A percentile compares a stretch with the other conserved stretches of the same genome.
Conservation (phyloP, 2,329 filamentous ascomycete species). For the Fusarium foetens region DNA sequence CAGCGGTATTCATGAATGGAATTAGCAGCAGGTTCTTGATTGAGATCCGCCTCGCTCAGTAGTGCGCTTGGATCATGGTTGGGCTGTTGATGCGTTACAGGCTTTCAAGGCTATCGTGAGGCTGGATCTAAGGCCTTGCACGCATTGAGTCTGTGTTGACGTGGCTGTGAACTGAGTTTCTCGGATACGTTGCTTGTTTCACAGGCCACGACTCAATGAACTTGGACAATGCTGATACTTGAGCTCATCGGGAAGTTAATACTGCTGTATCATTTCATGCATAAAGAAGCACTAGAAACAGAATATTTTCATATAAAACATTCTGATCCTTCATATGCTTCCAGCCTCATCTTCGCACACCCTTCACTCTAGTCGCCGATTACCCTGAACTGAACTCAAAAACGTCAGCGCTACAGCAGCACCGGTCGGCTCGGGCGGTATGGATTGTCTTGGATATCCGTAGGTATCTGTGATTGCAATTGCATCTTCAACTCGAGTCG, state of each 20-base stretch:
- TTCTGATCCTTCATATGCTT: background rate
- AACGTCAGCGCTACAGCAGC: background rate
- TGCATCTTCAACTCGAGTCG: background rate
- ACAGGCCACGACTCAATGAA: fast-evolving
- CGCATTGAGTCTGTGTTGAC: background rate
- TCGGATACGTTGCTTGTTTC: background rate
- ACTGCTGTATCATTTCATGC: fast-evolving
- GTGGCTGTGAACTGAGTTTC: background rate
- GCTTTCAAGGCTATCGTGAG: background rate
- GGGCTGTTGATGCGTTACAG: background rate
- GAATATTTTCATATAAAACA: fast-evolving
- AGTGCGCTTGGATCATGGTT: background rate
- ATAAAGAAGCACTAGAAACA: fast-evolving
- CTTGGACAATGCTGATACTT: fast-evolving
- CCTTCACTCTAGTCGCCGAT: background rate
- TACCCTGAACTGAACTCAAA: conserved; percentile 3
- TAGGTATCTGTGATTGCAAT: background rate
- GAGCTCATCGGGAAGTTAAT: fast-evolving
- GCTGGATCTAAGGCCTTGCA: no score
- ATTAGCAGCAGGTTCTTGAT: fast-evolving
- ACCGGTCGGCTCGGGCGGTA: conserved; percentile 33
- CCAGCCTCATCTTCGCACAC: no score
- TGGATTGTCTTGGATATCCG: conserved; percentile 8
- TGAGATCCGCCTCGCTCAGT: background rate
- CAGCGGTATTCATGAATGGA: background rate